Evolutionary conservation across 176 grass and related monocot species (phyloP).

Genomic region (Chloris gayana): DNA sequence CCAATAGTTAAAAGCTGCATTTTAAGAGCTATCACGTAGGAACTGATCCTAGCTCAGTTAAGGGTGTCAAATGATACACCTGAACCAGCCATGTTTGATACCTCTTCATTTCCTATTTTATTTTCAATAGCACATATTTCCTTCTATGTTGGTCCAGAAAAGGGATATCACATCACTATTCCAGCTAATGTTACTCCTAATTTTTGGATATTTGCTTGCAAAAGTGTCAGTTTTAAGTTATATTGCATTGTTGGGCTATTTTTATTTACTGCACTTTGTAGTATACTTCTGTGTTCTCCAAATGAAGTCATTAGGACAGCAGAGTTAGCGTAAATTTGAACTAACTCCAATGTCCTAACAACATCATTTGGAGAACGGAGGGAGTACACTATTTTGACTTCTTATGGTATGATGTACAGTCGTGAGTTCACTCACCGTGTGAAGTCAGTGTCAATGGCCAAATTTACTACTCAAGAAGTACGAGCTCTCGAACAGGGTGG

Average conservation of each 20-base stretch:
- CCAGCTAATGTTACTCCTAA: background rate
- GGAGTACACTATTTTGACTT: background rate
- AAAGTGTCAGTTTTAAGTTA: slow-evolving; percentile 12
- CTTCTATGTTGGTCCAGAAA: background rate
- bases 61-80: background rate
- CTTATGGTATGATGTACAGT: slow-evolving; percentile 41
- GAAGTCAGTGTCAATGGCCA: slow-evolving; percentile 97
- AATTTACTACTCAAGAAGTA: slow-evolving; percentile 93
- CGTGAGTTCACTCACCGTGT: slow-evolving; percentile 95
- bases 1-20: background rate
- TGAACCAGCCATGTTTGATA: background rate
- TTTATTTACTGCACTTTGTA: slow-evolving; percentile 6
- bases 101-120: background rate
- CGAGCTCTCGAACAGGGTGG: slow-evolving; percentile 81
- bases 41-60: background rate
- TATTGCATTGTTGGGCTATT: slow-evolving; percentile 17
- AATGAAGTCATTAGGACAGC: too few species aligned
- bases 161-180: background rate
- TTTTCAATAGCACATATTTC: background rate
- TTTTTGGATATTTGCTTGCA: slow-evolving; percentile 5
- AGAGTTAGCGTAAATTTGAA: too few species aligned
- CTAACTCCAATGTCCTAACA: too few species aligned
- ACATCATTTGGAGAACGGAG: too few species aligned
- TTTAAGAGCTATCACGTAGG: background rate
- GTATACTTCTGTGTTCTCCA: too few species aligned